A percentile compares a stretch with the other conserved stretches of the same genome.
phyloP scores from a whole-genome alignment of 148 eudicot genomes.

The Rheum nobile region DNA sequence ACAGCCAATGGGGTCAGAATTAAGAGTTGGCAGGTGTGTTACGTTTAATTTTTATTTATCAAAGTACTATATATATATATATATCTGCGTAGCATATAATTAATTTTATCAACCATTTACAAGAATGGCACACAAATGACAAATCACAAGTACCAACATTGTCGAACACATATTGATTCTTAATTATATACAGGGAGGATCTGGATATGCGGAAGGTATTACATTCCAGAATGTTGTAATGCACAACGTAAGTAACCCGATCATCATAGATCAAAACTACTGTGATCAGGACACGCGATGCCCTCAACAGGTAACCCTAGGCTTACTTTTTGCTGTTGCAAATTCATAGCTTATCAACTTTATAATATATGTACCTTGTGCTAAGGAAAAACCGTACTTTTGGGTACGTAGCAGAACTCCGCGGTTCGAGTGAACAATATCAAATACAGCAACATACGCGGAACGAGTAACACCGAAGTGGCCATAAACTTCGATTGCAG shows the following conservation, averaged over 20 bases:
- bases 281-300: constrained; percentile 55
- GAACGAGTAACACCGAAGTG: constrained; percentile 50
- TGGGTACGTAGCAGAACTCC: constrained; percentile 26
- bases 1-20: constrained; percentile 81
- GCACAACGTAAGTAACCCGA: constrained; percentile 69
- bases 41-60: background rate
- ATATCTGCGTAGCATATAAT: no score
- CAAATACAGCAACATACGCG: constrained; percentile 44
- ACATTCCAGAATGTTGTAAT: constrained; percentile 52
- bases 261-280: constrained; percentile 72
- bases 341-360: background rate
- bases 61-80: no score
- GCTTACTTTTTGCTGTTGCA: background rate
- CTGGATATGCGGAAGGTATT: constrained; percentile 61
- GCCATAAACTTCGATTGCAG: constrained; percentile 68
- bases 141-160: no score
- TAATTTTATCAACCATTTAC: no score
- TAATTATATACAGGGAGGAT: constrained; percentile 78
- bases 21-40: constrained; percentile 88
- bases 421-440: constrained; percentile 54
- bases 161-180: no score
- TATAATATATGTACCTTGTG: background rate
- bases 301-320: constrained; percentile 30
- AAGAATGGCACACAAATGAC: no score
- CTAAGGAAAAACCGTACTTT: background rate